Base-by-base conservation (phyloP, 352 stramenopile genomes). In the Phytophthora europaea region DNA sequence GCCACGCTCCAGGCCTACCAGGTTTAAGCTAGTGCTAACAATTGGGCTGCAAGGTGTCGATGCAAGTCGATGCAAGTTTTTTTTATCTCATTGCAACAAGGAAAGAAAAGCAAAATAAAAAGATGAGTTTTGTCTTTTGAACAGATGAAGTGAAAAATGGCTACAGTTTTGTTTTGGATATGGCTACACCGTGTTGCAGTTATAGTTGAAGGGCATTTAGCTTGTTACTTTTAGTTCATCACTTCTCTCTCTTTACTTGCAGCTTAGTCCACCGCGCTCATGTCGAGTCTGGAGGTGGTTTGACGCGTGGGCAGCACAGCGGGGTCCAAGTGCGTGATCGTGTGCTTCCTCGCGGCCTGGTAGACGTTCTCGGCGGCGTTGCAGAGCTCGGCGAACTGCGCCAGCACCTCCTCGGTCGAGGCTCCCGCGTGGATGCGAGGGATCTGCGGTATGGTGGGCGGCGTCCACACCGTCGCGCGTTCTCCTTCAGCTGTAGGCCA, bases 1-100 rank as follows among this genome's bases (percentile, higher is more conserved):
- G 66, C 76, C 2, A 83, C 70, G 45, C 76, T 83, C 18, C 76
- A 81, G 22, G 76, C 76, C 28, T 83, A 81, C 52, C 69, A 83
- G 34, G 76, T 83, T 18, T 83, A 74, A 75, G 22, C n/a, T 18
- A 12, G 22, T 56, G 31, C 15, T 16, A 54, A 31, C 20, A 9
- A 23, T 9, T 57, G 47, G n/a, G 52, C 18, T 10, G 43, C 18
- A 22, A 28, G 3, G 28, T 16, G 33, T 45, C 36, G 13, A 5
- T 18, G 36, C 36, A 43, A 43, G 26, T 61, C 12, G 38, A 4
- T 38, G 36, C 61, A 16, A 58, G n/a, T n/a, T 59, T 65, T 70
- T 47, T 50, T 50, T 50, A 50, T 50, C 43, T 50, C 43, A 22
- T 50, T 50, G 43, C 43, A 50, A 50, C 7, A n/a, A 50, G 15